A percentile compares a stretch with the other conserved stretches of the same genome.
These are phyloP conservation scores for Thymus mandschuricus DNA, from an alignment of 257 asterid genomes.

Conservation along the genomic window DNA sequence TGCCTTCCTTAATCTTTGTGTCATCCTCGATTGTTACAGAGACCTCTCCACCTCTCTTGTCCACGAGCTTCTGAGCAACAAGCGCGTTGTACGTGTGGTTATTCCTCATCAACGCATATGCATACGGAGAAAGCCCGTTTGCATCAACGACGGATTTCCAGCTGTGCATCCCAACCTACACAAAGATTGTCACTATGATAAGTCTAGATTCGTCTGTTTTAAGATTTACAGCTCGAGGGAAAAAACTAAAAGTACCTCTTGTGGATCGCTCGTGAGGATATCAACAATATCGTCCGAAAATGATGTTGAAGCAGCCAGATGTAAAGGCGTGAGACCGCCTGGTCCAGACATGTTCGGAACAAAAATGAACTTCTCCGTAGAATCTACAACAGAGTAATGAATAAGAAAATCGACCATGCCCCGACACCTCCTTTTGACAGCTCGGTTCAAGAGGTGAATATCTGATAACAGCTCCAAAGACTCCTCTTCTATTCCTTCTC, in stretches of 20 bases:
- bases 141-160: conserved; percentile 76
- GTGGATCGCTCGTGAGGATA: conserved; percentile 75
- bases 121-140: conserved; percentile 75
- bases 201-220: neutral
- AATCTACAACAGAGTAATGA: conserved; percentile 46
- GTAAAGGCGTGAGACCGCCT: conserved; percentile 88
- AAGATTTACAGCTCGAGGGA: neutral
- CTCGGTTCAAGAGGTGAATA: conserved; percentile 77
- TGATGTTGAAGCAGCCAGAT: conserved; percentile 74
- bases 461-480: conserved; percentile 75
- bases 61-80: conserved; percentile 61
- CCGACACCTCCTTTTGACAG: conserved; percentile 68
- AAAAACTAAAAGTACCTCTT: conserved; percentile 51
- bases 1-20: conserved; percentile 35
- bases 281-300: conserved; percentile 67
- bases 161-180: conserved; percentile 67
- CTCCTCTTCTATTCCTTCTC: conserved; percentile 50
- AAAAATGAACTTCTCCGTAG: conserved; percentile 54
- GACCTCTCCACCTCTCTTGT: conserved; percentile 49
- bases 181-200: conserved; percentile 4
- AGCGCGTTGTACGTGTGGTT: conserved; percentile 66
- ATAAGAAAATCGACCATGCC: conserved; percentile 65
- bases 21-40: conserved; percentile 52
- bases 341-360: conserved; percentile 73
- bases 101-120: conserved; percentile 75